phyloP scores from a whole-genome alignment of 2,329 filamentous ascomycete genomes.

The Aspergillus piperis region DNA sequence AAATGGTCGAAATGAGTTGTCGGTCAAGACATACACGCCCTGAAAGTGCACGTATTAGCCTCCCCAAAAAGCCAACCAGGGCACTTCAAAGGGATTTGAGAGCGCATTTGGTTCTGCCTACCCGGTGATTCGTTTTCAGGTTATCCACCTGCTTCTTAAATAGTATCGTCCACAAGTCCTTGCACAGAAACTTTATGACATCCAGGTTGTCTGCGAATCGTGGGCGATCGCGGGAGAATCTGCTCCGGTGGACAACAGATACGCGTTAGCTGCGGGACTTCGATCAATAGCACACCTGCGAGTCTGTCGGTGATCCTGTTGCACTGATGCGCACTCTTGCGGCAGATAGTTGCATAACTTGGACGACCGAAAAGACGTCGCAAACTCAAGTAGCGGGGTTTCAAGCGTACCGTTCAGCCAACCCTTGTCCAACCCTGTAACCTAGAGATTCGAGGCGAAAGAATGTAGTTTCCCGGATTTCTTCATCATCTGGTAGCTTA shows the following conservation, averaged over 20 bases:
- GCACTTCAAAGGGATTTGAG: background rate
- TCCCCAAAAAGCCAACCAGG: background rate
- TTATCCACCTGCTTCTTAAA: constrained; percentile 99
- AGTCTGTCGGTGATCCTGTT: background rate
- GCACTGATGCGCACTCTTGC: background rate
- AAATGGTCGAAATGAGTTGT: constrained; percentile 87
- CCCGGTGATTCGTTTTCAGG: constrained; percentile 94
- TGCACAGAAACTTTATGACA: constrained; percentile 97
- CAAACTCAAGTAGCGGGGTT: background rate
- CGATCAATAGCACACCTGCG: background rate
- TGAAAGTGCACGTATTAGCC: constrained; percentile 34
- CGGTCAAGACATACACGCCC: constrained; percentile 95
- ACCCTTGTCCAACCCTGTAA: constrained; percentile 87
- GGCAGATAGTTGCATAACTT: background rate
- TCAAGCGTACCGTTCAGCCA: constrained; percentile 74
- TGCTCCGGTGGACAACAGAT: constrained; percentile 16
- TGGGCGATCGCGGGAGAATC: constrained; percentile 65
- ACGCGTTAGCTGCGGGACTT: background rate
- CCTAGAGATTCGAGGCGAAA: constrained; percentile 81
- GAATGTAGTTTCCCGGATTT: constrained; percentile 81
- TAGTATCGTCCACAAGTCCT: constrained; percentile 92
- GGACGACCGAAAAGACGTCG: background rate
- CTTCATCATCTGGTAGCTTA: constrained; percentile 56
- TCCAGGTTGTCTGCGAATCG: constrained; percentile 91
- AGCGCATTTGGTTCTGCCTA: constrained; percentile 43